phyloP scores from a whole-genome alignment of 1,139 yeast species.

The Pichia sp. region DNA sequence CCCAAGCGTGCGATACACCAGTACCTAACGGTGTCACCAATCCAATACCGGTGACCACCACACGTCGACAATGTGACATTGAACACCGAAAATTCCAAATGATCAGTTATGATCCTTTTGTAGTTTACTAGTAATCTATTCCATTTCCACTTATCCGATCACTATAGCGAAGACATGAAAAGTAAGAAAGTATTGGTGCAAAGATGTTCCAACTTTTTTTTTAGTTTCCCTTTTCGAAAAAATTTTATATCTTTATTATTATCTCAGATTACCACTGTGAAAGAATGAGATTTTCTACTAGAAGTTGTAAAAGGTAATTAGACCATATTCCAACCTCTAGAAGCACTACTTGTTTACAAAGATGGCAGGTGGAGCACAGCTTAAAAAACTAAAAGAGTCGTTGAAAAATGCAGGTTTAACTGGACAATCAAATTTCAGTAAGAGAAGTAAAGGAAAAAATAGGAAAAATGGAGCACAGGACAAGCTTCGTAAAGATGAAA shows the following conservation, averaged over 20 bases:
- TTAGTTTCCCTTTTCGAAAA: conserved; percentile 4
- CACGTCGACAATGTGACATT: conserved; percentile 41
- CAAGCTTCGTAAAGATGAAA: conserved; percentile 67
- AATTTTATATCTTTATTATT: background rate
- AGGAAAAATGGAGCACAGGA: conserved; percentile 47
- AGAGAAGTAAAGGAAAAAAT: conserved; percentile 44
- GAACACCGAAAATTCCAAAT: background rate
- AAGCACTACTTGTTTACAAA: too few relatives aligned
- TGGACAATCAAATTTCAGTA: conserved; percentile 69
- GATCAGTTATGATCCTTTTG: background rate
- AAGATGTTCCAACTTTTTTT: conserved; percentile 11
- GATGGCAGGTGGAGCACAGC: conserved; percentile 84
- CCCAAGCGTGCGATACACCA: conserved; percentile 56
- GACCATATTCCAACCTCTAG: too few relatives aligned
- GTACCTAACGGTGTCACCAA: conserved; percentile 82
- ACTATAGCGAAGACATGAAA: background rate
- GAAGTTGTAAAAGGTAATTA: too few relatives aligned
- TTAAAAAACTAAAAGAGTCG: conserved; percentile 75
- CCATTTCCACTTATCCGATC: too few relatives aligned
- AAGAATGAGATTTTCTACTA: too few relatives aligned
- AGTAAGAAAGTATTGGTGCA: conserved; percentile 1
- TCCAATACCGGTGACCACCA: conserved; percentile 91
- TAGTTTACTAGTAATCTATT: too few relatives aligned
- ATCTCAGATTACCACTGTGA: background rate
- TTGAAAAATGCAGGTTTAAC: conserved; percentile 74